These are phyloP conservation scores for Proliferodiscus dingleyae DNA, from an alignment of 2,329 filamentous ascomycete genomes.

Conservation along the genomic window DNA sequence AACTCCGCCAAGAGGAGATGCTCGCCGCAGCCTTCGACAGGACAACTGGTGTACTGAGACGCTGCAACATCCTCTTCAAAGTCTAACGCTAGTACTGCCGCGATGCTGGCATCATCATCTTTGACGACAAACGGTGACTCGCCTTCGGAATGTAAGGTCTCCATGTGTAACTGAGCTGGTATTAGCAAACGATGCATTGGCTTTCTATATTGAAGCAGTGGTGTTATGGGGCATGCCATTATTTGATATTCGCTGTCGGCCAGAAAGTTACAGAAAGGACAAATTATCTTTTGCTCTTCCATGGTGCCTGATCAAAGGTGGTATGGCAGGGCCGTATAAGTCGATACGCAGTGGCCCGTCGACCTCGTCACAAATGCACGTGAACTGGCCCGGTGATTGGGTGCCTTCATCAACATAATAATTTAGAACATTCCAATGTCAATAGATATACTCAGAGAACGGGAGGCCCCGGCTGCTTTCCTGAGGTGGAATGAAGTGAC, in stretches of 20 bases:
- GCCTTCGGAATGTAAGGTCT: constrained; percentile 30
- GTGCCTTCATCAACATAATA: too few species aligned
- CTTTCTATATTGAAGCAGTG: not conserved
- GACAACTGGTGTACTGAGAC: constrained; percentile 46
- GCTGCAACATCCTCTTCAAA: constrained; percentile 32
- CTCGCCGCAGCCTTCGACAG: constrained; percentile 55
- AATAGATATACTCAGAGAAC: too few species aligned
- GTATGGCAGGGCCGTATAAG: not conserved
- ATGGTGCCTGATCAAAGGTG: constrained; percentile 5
- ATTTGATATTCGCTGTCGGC: constrained; percentile 35
- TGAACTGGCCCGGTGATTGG: too few species aligned
- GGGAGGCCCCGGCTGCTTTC: too few species aligned
- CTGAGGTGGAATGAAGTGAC: too few species aligned
- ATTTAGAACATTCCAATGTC: too few species aligned
- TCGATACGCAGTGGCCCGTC: not conserved
- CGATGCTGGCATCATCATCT: constrained; percentile 24
- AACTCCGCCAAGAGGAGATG: constrained; percentile 47
- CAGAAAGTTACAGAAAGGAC: constrained; percentile 38
- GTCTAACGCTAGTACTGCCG: constrained; percentile 13
- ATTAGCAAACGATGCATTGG: constrained; percentile 7
- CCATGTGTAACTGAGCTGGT: constrained; percentile 27
- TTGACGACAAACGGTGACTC: constrained; percentile 29
- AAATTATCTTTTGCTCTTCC: constrained; percentile 23
- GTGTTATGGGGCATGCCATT: constrained; percentile 30
- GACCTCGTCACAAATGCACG: not conserved